Base-by-base conservation (phyloP, 2,329 filamentous ascomycete species). In the Fusarium siculi region DNA sequence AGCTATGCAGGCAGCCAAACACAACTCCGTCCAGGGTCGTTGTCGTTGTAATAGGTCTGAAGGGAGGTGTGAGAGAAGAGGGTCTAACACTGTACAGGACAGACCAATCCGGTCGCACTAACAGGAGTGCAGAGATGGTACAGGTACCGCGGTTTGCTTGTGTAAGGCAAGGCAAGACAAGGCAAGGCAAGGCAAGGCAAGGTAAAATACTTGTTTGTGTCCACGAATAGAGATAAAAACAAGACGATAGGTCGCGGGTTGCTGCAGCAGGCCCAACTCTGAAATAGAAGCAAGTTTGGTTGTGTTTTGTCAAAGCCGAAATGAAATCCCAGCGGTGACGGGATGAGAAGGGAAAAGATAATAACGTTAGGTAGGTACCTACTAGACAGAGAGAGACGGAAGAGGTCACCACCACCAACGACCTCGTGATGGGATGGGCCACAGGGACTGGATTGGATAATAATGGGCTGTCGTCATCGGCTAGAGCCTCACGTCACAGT, bases 371-470 rank as follows among this genome's bases (percentile, higher is more conserved):
- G 25, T 23, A 23, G 42, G 25, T 47, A 30, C 30, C 10, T 28
- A 28, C 30, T 30, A 32, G 30, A 32, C 30, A 32, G 30, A 32
- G 30, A 32, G 11, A 32, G 30, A 32, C 30, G 42, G 42, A 50
- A 57, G 49, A 68, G 64, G 64, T 68, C 57, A 72, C 69, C 66
- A 72, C 69, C 66, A 60, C 60, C 65, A 67, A 71, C 66, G 73
- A 68, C 76, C 76, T 77, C 76, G 76, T 78, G 76, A 78, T 78
- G 76, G 60, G 58, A 78, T 74, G 74, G 62, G 55, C 66, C 61
- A 60, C 70, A 55, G 65, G 64, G 73, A 76, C 63, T 75, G 72
- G 74, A 61, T 61, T 56, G 58, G 57, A 56, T 61, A 28, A 72
- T 56, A 23, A 74, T 63, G 62, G 74, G 75, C 70, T 61, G 61